Evolutionary conservation across 1,284 basidiomycete species (phyloP).

Genomic region (Ceratobasidium sp.): DNA sequence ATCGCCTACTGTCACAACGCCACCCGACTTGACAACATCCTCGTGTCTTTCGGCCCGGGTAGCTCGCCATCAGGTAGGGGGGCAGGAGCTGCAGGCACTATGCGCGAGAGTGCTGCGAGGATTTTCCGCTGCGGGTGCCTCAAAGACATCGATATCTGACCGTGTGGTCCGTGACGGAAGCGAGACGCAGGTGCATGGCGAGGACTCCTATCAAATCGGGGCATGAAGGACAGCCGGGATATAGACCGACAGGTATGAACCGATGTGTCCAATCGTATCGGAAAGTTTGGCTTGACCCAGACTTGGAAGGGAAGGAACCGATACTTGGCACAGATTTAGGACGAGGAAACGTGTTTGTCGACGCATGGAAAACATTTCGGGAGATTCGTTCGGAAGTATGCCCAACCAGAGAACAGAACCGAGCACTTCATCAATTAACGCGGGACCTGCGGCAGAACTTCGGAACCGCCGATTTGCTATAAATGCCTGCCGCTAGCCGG

Average conservation of each 20-base stretch:
- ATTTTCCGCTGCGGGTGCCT: not conserved
- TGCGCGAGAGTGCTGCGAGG: conserved; percentile 13
- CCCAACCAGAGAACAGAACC: not conserved
- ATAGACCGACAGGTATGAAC: not conserved
- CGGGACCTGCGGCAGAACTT: conserved; percentile 18
- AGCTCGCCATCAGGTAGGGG: not conserved
- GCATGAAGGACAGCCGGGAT: not conserved
- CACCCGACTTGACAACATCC: not conserved
- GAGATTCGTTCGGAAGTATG: conserved; percentile 6
- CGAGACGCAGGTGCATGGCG: not conserved
- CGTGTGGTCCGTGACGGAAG: not conserved
- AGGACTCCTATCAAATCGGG: not conserved
- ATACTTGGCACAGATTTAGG: not conserved
- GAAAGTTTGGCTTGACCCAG: conserved; percentile 3
- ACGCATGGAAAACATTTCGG: not conserved
- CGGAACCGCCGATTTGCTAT: conserved; percentile 4
- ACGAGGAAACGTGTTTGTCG: not conserved
- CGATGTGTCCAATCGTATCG: conserved; percentile 9
- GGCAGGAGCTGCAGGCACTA: not conserved
- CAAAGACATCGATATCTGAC: not conserved
- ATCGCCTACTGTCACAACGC: too few species aligned
- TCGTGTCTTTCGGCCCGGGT: conserved; percentile 1
- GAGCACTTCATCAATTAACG: not conserved
- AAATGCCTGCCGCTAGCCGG: not conserved
- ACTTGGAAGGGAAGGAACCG: not conserved